These are phyloP conservation scores for Endothia cerciana DNA, from an alignment of 2,329 filamentous ascomycete genomes.

Conservation along the genomic window DNA sequence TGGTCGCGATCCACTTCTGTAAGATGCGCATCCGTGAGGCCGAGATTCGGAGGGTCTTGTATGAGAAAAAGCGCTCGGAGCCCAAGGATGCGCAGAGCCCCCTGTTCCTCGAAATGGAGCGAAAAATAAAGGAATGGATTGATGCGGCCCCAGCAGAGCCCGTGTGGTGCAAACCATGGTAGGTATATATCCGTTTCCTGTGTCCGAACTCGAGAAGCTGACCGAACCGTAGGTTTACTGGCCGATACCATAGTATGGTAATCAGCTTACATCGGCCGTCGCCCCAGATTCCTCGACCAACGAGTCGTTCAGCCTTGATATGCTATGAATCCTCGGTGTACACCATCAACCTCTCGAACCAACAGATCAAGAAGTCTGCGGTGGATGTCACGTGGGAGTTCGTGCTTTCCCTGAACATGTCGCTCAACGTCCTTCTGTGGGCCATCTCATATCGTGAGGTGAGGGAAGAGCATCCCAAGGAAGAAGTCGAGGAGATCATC, in stretches of 20 bases:
- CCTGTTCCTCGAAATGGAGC: conserved; percentile 83
- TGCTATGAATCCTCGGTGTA: conserved; percentile 84
- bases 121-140: conserved; percentile 79
- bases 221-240: conserved; percentile 57
- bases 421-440: conserved; percentile 91
- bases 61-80: conserved; percentile 78
- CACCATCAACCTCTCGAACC: conserved; percentile 79
- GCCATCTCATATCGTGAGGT: conserved; percentile 85
- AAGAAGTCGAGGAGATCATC: conserved; percentile 77
- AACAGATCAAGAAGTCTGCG: conserved; percentile 75
- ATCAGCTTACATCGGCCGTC: conserved; percentile 88
- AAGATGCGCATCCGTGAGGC: conserved; percentile 87
- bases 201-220: conserved; percentile 14
- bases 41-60: conserved; percentile 83
- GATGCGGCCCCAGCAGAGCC: conserved; percentile 73
- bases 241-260: conserved; percentile 83
- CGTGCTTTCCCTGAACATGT: conserved; percentile 85
- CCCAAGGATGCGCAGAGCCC: conserved; percentile 81
- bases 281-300: conserved; percentile 87
- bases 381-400: conserved; percentile 95
- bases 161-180: conserved; percentile 79
- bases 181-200: conserved; percentile 39
- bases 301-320: conserved; percentile 73
- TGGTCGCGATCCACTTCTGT: conserved; percentile 89
- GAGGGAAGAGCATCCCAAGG: conserved; percentile 69